These are phyloP conservation scores for Phlebopus sp. DNA, from an alignment of 1,284 basidiomycete species.

Conservation along the genomic window DNA sequence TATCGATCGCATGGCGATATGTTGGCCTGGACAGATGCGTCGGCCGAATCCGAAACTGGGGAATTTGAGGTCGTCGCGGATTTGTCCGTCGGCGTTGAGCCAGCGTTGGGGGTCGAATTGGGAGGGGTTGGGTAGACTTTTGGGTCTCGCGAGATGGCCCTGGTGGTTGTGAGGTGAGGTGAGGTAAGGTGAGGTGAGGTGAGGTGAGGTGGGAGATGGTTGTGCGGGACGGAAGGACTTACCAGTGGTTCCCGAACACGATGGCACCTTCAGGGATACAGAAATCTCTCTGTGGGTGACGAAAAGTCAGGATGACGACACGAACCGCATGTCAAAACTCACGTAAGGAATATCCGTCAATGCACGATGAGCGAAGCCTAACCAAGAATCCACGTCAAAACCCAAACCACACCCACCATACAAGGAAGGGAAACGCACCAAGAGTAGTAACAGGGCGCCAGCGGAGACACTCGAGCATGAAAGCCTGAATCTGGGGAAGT, in stretches of 20 bases:
- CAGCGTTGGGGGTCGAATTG: constrained; percentile 30
- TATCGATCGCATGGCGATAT: constrained; percentile 58
- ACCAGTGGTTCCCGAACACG: constrained; percentile 33
- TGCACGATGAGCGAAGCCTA: constrained; percentile 32
- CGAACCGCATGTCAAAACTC: constrained; percentile 7
- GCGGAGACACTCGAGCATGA: constrained; percentile 43
- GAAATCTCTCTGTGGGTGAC: constrained; percentile 19
- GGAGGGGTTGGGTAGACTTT: constrained; percentile 28
- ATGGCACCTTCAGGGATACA: constrained; percentile 34
- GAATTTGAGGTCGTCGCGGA: constrained; percentile 31
- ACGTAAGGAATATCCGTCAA: constrained; percentile 30
- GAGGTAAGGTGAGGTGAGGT: neutral
- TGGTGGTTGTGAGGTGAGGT: constrained; percentile 9
- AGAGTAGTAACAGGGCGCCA: constrained; percentile 43
- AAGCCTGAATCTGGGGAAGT: constrained; percentile 41
- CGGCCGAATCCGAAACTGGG: constrained; percentile 33
- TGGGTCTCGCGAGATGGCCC: constrained; percentile 33
- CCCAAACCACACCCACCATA: neutral
- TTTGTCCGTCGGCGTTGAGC: constrained; percentile 21
- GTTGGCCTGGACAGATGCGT: constrained; percentile 57
- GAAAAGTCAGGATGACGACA: too few species aligned
- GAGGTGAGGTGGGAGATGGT: too few species aligned
- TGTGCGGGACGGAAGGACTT: neutral
- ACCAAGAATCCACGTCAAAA: constrained; percentile 5
- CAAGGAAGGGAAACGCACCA: constrained; percentile 20